phyloP scores from a whole-genome alignment of 208 protist species.

The Acanthamoeba royreba region DNA sequence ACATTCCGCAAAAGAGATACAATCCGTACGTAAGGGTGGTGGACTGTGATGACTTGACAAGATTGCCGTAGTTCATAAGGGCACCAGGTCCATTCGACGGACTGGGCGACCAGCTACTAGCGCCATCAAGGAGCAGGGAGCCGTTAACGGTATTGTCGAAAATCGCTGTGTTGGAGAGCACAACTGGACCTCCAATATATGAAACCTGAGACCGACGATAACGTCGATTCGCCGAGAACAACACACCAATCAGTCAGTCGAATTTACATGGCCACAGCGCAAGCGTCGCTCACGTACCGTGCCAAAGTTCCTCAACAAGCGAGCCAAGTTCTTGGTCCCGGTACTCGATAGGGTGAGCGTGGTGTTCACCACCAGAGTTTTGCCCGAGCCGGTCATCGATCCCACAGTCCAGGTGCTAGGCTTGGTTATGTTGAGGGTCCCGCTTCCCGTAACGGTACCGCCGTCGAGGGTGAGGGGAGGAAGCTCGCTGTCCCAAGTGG shows the following conservation, averaged over 20 bases:
- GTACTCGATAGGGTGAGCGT: background rate
- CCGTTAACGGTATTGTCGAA: background rate
- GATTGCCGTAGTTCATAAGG: background rate
- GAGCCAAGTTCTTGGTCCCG: background rate
- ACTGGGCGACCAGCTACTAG: background rate
- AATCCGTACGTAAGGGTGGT: too few species aligned
- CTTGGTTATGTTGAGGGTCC: background rate
- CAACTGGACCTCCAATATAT: background rate
- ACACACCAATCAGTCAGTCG: too few species aligned
- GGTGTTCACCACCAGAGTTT: background rate
- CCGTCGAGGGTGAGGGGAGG: background rate
- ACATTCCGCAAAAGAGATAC: too few species aligned
- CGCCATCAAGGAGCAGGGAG: background rate
- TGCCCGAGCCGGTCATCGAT: conserved; percentile 6
- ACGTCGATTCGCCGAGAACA: too few species aligned
- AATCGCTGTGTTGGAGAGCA: background rate
- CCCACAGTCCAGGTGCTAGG: background rate
- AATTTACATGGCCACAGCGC: too few species aligned
- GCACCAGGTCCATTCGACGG: background rate
- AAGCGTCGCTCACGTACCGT: too few species aligned
- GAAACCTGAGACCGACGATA: too few species aligned
- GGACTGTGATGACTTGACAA: background rate
- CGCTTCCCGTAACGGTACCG: background rate
- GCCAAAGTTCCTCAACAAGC: background rate
- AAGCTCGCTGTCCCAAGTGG: background rate